These are phyloP conservation scores for Fusarium sp. DNA, from an alignment of 2,329 filamentous ascomycete genomes.

Conservation along the genomic window DNA sequence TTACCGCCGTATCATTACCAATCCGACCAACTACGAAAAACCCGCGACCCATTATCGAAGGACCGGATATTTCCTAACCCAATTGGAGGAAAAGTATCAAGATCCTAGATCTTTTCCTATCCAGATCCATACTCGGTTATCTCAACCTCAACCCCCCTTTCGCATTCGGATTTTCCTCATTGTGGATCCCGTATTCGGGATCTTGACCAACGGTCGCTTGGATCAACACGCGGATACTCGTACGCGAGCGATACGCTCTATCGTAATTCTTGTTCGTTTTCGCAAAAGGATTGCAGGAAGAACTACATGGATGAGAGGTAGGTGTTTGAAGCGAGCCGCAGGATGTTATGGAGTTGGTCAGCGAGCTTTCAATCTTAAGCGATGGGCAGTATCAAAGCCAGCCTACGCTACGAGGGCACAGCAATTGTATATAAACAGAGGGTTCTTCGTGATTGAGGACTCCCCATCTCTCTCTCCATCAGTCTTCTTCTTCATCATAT, in stretches of 20 bases:
- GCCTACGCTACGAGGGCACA: neutral
- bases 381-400: conserved; percentile 9
- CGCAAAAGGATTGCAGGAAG: conserved; percentile 10
- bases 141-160: neutral
- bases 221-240: neutral
- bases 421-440: conserved; percentile 21
- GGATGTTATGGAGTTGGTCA: conserved; percentile 4
- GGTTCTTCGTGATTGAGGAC: neutral
- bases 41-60: neutral
- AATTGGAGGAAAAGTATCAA: neutral
- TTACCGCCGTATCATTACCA: neutral
- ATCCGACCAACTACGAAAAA: neutral
- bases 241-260: neutral
- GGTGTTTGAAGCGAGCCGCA: neutral
- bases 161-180: conserved; percentile 28
- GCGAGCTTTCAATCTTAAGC: neutral
- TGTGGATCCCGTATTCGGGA: conserved; percentile 28
- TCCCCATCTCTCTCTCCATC: neutral
- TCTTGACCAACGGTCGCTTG: neutral
- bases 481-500: too few species aligned
- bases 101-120: neutral
- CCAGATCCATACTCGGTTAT: conserved; percentile 10
- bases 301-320: neutral
- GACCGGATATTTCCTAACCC: neutral
- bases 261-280: conserved; percentile 35